Evolutionary conservation across 441 rosid species (phyloP), one percentile per base, ranked within the genome.

Genomic region (Pelargonium exstipulatum): DNA sequence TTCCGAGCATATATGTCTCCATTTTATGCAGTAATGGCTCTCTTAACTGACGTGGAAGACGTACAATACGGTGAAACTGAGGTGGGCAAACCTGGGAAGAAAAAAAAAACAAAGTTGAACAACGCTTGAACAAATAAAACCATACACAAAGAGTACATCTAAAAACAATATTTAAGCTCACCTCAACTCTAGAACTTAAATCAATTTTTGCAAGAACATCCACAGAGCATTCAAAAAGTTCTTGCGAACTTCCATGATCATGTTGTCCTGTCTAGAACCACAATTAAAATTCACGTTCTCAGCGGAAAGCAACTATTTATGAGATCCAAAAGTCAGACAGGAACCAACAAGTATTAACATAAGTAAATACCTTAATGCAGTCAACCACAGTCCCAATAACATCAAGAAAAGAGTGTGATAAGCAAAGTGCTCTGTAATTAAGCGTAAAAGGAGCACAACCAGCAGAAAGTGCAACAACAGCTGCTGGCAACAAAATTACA

Each of bases 401-500:
- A 79, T 84, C 80, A 73, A 72, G 71, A 79, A 69, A 78, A 76
- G 77, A 71, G 69, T 75, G 65, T 63, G 71, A 73, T 16, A 17
- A 70, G 80, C 67, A 74, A 80, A 80, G 62, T 66, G 78, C 83
- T 76, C 76, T 76, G 63, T 75, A 80, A 76, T 66, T 64, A 75
- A 65, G 78, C 64, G 67, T 71, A 69, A 87, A 85, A 71, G 90
- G 82, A 64, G 83, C 82, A 71, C 76, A 85, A 61, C 97, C 98
- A 82, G 84, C 83, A 83, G 88, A 90, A 76, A 95, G 85, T 46
- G 97, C 88, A 85, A 79, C 86, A 43, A 87, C 80, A 71, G 98
- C 96, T 45, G 90, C 91, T 13, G 99, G 98, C 82, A 90, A 76
- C 77, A 92, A 81, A 71, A 77, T 67, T 69, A 86, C 87, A 76